These are phyloP conservation scores for Lachnellula suecica DNA, from an alignment of 2,329 filamentous ascomycete species.

Conservation along the genomic window DNA sequence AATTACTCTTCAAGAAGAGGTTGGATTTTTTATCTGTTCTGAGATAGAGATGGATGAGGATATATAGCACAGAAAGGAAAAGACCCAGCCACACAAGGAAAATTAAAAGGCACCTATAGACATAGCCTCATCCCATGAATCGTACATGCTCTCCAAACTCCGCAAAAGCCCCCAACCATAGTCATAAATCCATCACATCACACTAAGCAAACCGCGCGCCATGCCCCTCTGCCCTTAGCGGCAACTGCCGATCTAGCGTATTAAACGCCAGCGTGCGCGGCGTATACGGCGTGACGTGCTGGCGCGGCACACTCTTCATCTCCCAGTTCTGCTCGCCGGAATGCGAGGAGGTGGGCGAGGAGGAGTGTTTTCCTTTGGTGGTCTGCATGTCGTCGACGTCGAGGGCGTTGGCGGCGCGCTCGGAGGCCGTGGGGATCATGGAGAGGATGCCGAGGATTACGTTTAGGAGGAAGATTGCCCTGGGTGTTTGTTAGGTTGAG, in stretches of 20 bases:
- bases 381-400: constrained; percentile 45
- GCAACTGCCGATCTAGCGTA: constrained; percentile 57
- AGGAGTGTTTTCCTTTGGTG: constrained; percentile 20
- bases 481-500: constrained; percentile 31
- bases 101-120: constrained; percentile 4
- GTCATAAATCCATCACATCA: too few relatives aligned
- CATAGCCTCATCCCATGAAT: background rate
- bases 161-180: too few relatives aligned
- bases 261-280: constrained; percentile 69
- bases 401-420: constrained; percentile 50
- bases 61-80: constrained; percentile 3
- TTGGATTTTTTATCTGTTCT: background rate
- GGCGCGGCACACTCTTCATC: constrained; percentile 50
- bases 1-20: background rate
- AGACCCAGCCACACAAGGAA: constrained; percentile 2
- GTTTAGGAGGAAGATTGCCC: constrained; percentile 60
- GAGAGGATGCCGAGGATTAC: constrained; percentile 58
- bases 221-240: constrained; percentile 34
- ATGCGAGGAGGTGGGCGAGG: constrained; percentile 34
- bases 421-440: constrained; percentile 39
- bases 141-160: background rate
- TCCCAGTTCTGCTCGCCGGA: constrained; percentile 53
- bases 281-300: constrained; percentile 52
- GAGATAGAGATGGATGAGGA: background rate
- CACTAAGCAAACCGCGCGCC: constrained; percentile 7